Percentiles rank a stretch among this genome's conserved stretches.
Evolutionary conservation across 352 stramenopile genomes (phyloP).

Genomic region (Phytophthora fragariae): DNA sequence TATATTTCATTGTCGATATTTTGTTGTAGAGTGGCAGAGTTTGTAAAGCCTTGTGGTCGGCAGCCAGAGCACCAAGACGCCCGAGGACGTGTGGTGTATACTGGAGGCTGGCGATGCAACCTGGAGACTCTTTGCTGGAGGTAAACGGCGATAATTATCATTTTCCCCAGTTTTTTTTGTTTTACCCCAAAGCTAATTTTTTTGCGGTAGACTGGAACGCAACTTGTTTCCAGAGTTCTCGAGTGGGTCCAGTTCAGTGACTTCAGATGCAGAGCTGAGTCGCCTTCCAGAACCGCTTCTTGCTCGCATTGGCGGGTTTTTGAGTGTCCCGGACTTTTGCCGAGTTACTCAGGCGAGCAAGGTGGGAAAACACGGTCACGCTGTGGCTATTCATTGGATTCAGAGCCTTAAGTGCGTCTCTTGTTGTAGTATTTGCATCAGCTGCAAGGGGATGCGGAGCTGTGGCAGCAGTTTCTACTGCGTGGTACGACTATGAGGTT

Average conservation of each 20-base stretch:
- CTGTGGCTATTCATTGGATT: background rate
- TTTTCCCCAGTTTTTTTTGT: background rate
- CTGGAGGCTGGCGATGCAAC: slow-evolving; percentile 45
- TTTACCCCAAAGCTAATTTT: background rate
- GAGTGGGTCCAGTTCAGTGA: background rate
- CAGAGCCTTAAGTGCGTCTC: slow-evolving; percentile 1
- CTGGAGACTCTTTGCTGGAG: slow-evolving; percentile 55
- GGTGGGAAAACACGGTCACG: slow-evolving; percentile 18
- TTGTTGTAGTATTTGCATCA: slow-evolving; percentile 42
- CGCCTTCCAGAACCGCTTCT: slow-evolving; percentile 47
- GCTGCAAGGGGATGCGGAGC: slow-evolving; percentile 22
- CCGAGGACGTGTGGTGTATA: slow-evolving; percentile 17
- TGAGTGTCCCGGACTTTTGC: slow-evolving; percentile 44
- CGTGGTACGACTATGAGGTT: slow-evolving; percentile 29
- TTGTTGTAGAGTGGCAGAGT: slow-evolving; percentile 45
- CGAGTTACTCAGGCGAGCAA: slow-evolving; percentile 49
- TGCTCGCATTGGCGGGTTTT: slow-evolving; percentile 33
- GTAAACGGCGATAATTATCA: slow-evolving; percentile 11
- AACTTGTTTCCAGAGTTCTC: slow-evolving; percentile 52
- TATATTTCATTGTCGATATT: background rate
- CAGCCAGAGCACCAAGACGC: background rate
- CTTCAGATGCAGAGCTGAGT: slow-evolving; percentile 51
- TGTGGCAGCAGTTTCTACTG: slow-evolving; percentile 45
- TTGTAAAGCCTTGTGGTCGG: slow-evolving; percentile 36
- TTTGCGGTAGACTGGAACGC: slow-evolving; percentile 42